A percentile compares a stretch with the other conserved stretches of the same genome.
Evolutionary conservation across 371 early-diverging fungal species (phyloP).

Genomic region (Mucor sp.): DNA sequence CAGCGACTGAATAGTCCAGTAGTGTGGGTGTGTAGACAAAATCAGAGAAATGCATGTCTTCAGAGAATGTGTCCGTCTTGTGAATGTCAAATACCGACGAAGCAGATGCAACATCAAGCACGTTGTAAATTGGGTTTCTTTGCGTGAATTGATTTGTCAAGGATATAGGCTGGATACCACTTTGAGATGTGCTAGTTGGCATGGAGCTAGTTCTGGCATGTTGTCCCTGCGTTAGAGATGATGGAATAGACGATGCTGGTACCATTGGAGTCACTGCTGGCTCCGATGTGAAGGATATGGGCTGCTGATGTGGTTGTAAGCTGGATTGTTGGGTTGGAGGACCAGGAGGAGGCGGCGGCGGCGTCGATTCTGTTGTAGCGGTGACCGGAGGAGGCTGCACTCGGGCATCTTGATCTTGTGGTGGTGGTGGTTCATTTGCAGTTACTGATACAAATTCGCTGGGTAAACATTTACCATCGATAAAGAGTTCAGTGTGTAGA

Average conservation of each 20-base stretch:
- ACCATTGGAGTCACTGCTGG: background rate
- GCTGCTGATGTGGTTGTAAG: background rate
- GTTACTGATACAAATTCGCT: background rate
- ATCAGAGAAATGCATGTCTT: slow-evolving; percentile 21
- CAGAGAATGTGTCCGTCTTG: slow-evolving; percentile 5
- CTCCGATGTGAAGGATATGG: background rate
- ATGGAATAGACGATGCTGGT: background rate
- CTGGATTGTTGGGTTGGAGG: background rate
- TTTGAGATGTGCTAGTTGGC: background rate
- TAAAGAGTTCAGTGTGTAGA: background rate
- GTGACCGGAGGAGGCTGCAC: background rate
- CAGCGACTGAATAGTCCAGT: slow-evolving; percentile 10
- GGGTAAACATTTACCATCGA: slow-evolving; percentile 2
- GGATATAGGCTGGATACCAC: background rate
- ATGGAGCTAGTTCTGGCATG: background rate
- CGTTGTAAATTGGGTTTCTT: background rate
- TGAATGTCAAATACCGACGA: slow-evolving; percentile 14
- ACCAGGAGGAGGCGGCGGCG: background rate
- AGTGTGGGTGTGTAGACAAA: slow-evolving; percentile 23
- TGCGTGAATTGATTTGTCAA: background rate
- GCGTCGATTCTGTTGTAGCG: background rate
- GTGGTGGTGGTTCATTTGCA: background rate
- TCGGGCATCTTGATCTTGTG: background rate
- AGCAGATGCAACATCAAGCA: slow-evolving; percentile 8
- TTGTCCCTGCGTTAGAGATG: background rate